Conservation (phyloP, 192 early-diverging fungal genomes). For the Geranomyces michiganensis region DNA sequence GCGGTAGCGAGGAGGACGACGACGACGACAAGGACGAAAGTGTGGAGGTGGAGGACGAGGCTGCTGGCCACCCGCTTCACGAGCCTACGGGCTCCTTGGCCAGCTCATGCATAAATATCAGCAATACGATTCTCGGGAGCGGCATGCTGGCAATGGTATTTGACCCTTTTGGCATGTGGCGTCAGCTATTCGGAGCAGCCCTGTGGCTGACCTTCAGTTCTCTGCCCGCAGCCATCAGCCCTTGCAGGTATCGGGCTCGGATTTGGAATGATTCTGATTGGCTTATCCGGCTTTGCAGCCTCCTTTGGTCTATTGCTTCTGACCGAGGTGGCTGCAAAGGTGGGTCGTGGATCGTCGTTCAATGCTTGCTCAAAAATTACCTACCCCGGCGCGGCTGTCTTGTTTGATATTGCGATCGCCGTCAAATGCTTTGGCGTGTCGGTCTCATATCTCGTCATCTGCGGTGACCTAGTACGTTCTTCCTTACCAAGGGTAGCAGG, state of each 20-base stretch:
- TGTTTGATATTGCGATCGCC: slow-evolving; percentile 95
- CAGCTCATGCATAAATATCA: slow-evolving; percentile 79
- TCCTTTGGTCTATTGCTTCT: slow-evolving; percentile 86
- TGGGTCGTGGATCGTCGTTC: slow-evolving; percentile 84
- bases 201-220: neutral
- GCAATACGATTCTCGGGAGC: slow-evolving; percentile 95
- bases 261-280: slow-evolving; percentile 79
- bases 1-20: neutral
- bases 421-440: slow-evolving; percentile 98
- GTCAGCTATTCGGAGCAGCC: neutral
- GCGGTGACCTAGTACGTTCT: slow-evolving; percentile 82
- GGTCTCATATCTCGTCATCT: slow-evolving; percentile 93
- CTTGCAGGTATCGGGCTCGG: slow-evolving; percentile 82
- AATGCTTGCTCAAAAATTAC: slow-evolving; percentile 89
- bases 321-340: slow-evolving; percentile 72
- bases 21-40: slow-evolving; percentile 30
- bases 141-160: slow-evolving; percentile 96
- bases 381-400: slow-evolving; percentile 83
- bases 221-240: slow-evolving; percentile 69
- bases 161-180: neutral
- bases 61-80: neutral
- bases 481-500: no score
- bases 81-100: slow-evolving; percentile 60
- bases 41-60: slow-evolving; percentile 19
- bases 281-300: slow-evolving; percentile 74